phyloP scores from a whole-genome alignment of 2,329 filamentous ascomycete species.

The Aspergillus fumigatiaffinis region DNA sequence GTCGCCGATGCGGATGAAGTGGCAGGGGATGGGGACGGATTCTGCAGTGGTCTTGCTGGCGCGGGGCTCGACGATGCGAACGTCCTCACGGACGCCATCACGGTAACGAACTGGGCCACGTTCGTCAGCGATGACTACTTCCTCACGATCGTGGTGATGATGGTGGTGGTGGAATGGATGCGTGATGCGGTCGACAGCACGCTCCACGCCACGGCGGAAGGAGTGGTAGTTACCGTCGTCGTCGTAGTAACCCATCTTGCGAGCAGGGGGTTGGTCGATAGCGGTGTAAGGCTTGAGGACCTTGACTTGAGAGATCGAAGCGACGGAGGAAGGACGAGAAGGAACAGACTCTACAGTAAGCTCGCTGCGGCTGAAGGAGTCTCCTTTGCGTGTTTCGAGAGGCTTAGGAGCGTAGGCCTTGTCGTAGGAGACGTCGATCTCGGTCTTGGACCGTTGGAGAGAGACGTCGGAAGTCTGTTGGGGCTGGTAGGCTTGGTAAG shows the following conservation, averaged over 20 bases:
- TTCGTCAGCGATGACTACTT: slow-evolving; percentile 41
- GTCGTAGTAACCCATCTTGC: slow-evolving; percentile 78
- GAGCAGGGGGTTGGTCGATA: slow-evolving; percentile 50
- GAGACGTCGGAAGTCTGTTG: slow-evolving; percentile 24
- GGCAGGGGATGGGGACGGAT: slow-evolving; percentile 97
- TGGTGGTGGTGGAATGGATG: slow-evolving; percentile 56
- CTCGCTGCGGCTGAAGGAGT: slow-evolving; percentile 28
- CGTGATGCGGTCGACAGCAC: slow-evolving; percentile 61
- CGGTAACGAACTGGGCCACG: slow-evolving; percentile 44
- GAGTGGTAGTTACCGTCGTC: slow-evolving; percentile 72
- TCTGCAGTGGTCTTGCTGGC: slow-evolving; percentile 55
- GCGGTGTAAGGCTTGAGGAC: slow-evolving; percentile 47
- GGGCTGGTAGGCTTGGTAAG: slow-evolving; percentile 10
- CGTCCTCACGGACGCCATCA: slow-evolving; percentile 42
- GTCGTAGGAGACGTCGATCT: slow-evolving; percentile 30
- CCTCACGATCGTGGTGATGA: slow-evolving; percentile 36
- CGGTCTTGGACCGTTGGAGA: slow-evolving; percentile 11
- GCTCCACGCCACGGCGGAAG: slow-evolving; percentile 67
- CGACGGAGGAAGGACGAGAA: slow-evolving; percentile 24
- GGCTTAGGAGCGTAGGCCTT: slow-evolving; percentile 25
- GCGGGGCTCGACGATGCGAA: slow-evolving; percentile 51
- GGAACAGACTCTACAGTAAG: slow-evolving; percentile 32
- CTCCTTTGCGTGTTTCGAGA: slow-evolving; percentile 42
- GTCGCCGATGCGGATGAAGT: slow-evolving; percentile 99
- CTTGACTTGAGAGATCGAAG: slow-evolving; percentile 46